Evolutionary conservation across 106 monocot genomes (phyloP).

Genomic region (Dioscorea dumetorum): DNA sequence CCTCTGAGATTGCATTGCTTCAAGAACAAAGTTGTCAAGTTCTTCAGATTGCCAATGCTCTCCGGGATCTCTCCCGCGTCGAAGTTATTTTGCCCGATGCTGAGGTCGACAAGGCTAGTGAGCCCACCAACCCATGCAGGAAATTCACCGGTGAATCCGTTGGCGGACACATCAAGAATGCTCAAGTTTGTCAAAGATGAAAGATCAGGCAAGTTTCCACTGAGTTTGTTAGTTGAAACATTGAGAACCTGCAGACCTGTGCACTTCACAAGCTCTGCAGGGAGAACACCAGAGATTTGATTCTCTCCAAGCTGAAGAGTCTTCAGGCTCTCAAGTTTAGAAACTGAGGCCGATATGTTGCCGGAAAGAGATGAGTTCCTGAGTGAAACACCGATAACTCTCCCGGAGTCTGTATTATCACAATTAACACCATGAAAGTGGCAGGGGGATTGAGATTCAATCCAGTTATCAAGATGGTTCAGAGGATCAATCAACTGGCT

Average conservation of each 20-base stretch:
- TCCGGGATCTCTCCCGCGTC: conserved; percentile 39
- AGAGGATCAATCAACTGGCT: conserved; percentile 46
- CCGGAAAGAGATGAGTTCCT: conserved; percentile 57
- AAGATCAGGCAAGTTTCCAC: conserved; percentile 55
- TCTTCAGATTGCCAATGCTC: conserved; percentile 59
- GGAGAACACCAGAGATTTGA: conserved; percentile 34
- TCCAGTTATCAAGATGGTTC: conserved; percentile 47
- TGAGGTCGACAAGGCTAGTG: conserved; percentile 24
- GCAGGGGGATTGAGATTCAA: conserved; percentile 41
- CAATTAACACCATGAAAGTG: conserved; percentile 56
- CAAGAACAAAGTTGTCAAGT: conserved; percentile 63
- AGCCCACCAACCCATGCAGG: conserved; percentile 69
- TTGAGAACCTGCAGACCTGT: conserved; percentile 53
- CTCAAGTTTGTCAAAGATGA: conserved; percentile 37
- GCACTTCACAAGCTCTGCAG: conserved; percentile 39
- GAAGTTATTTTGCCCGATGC: conserved; percentile 51
- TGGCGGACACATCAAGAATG: conserved; percentile 57
- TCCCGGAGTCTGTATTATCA: conserved; percentile 28
- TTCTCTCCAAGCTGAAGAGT: conserved; percentile 41
- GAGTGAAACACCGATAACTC: conserved; percentile 55
- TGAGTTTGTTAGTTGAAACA: conserved; percentile 49
- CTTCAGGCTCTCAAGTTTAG: conserved; percentile 17
- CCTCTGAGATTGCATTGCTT: conserved; percentile 50
- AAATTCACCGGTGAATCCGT: conserved; percentile 43
- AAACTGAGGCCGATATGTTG: conserved; percentile 43